Base-by-base conservation (phyloP, 768 basidiomycete genomes). In the Pleurotus ostreatus region DNA sequence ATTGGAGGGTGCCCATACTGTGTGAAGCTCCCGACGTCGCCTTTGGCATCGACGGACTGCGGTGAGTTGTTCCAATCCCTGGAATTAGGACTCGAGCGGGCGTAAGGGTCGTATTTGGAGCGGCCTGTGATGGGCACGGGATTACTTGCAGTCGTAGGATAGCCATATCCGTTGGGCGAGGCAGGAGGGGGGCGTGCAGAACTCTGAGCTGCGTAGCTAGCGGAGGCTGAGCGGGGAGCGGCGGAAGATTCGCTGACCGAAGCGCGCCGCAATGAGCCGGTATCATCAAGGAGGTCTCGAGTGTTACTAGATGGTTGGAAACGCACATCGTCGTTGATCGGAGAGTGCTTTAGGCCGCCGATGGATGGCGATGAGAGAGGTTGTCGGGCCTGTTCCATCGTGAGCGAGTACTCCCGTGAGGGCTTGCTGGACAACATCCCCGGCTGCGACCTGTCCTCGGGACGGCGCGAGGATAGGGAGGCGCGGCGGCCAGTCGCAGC, bases 31-130 rank as follows among this genome's bases (percentile, higher is more conserved):
- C 51, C 46, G 18, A 15, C 23, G 23, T 47, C 46, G 23, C 46
- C 39, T 16, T 30, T 49, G 4, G 38, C 39, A 18, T 53, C 51
- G 41, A 20, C 51, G 16, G 51, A 53, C 5, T 38, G 51, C 4
- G 51, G 51, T 2, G 51, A 53, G 23, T 41, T 39, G 39, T 40
- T 53, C 51, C 51, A 53, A 40, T 53, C 51, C 23, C 41, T 53
- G n/a, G 51, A 40, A 5, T 39, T 39, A 18, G 51, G 51, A 40
- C 51, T 53, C 51, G 51, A 53, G 22, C 51, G 34, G 9, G 39
- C 37, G 26, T 53, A 53, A 1, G 41, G 41, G 22, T 53, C 51
- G 51, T 40, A 53, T 41, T 53, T 53, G 9, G 16, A 37, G 13
- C 38, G 39, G 15, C 51, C 38, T 23, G 51, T 37, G 37, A 53